Conservation (phyloP, 371 early-diverging fungal genomes). For the Haplosporangium sp. region DNA sequence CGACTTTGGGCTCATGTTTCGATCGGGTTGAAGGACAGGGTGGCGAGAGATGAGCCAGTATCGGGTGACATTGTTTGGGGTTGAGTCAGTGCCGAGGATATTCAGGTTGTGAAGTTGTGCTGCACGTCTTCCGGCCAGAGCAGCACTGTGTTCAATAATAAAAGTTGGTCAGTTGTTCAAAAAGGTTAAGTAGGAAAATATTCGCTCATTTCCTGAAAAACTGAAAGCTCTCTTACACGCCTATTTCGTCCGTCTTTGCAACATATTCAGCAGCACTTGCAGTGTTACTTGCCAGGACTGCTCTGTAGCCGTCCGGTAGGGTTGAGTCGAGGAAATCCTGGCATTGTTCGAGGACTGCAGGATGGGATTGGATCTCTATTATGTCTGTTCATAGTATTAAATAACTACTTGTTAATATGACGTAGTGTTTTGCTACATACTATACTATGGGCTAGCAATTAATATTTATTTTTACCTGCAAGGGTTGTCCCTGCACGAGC, state of each 20-base stretch:
- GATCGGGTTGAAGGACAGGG: slow-evolving; percentile 41
- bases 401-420: background rate
- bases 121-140: slow-evolving; percentile 38
- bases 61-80: slow-evolving; percentile 48
- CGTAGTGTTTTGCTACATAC: too few relatives aligned
- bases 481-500: slow-evolving; percentile 31
- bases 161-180: background rate
- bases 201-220: background rate
- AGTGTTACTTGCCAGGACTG: slow-evolving; percentile 49
- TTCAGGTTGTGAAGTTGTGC: slow-evolving; percentile 28
- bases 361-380: slow-evolving; percentile 46
- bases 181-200: background rate
- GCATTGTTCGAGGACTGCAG: slow-evolving; percentile 50
- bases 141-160: slow-evolving; percentile 25
- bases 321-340: slow-evolving; percentile 44
- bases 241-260: slow-evolving; percentile 33
- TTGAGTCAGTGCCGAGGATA: slow-evolving; percentile 41
- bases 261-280: slow-evolving; percentile 46
- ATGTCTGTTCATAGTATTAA: slow-evolving; percentile 16
- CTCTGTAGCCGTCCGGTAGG: slow-evolving; percentile 40
- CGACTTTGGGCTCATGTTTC: slow-evolving; percentile 47
- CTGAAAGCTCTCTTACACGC: slow-evolving; percentile 20
- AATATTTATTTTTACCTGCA: slow-evolving; percentile 17
- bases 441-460: too few relatives aligned
- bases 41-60: slow-evolving; percentile 49